These are phyloP conservation scores for Cucurbita moschata DNA, from an alignment of 306 rosid genomes.

Conservation along the genomic window DNA sequence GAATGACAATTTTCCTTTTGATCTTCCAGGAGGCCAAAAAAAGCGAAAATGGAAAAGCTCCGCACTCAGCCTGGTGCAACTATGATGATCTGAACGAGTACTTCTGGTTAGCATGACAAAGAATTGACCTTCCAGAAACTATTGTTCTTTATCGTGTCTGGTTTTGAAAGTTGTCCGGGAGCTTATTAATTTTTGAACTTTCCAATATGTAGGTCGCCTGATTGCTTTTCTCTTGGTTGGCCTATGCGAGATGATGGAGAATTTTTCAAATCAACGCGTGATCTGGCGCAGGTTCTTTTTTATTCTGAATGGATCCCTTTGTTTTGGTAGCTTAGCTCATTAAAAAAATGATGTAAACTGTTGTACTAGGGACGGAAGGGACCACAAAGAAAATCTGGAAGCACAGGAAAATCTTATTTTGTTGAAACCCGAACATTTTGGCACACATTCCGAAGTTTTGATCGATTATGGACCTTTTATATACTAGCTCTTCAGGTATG, in stretches of 20 bases:
- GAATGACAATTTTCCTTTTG: slow-evolving; percentile 4
- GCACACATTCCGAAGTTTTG: slow-evolving; percentile 84
- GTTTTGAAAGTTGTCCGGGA: background rate
- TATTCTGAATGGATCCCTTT: background rate
- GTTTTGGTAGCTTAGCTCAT: background rate
- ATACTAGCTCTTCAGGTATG: slow-evolving; percentile 74
- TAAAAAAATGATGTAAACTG: slow-evolving; percentile 9
- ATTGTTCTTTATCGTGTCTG: slow-evolving; percentile 8
- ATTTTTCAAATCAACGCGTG: slow-evolving; percentile 77
- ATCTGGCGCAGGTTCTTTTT: slow-evolving; percentile 31
- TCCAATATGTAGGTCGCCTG: slow-evolving; percentile 47
- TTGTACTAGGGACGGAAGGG: slow-evolving; percentile 62
- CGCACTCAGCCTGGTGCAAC: slow-evolving; percentile 82
- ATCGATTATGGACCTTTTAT: slow-evolving; percentile 94
- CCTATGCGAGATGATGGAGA: slow-evolving; percentile 98
- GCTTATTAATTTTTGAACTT: slow-evolving; percentile 4
- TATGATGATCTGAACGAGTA: slow-evolving; percentile 93
- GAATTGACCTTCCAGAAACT: slow-evolving; percentile 11
- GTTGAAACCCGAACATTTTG: slow-evolving; percentile 79
- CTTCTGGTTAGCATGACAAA: slow-evolving; percentile 62
- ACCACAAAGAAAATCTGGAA: slow-evolving; percentile 32
- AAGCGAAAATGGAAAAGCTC: slow-evolving; percentile 60
- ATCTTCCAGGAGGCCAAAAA: slow-evolving; percentile 57
- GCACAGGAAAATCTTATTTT: slow-evolving; percentile 74
- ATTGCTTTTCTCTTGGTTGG: slow-evolving; percentile 98